Evolutionary conservation across 2,329 filamentous ascomycete species (phyloP).

Genomic region (Tolypocladium tundrense): DNA sequence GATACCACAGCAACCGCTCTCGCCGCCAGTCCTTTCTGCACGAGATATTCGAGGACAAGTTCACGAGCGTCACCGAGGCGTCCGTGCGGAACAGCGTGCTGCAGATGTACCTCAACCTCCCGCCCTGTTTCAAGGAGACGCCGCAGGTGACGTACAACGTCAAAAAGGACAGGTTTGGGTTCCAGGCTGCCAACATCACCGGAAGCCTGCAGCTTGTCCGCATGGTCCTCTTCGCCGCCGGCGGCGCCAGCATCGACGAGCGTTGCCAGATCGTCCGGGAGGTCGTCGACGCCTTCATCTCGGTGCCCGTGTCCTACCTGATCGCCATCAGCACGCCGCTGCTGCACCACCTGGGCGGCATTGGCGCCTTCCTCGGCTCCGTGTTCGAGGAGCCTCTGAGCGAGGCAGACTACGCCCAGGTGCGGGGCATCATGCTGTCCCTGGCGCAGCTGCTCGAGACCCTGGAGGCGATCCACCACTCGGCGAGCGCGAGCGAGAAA

Average conservation of each 20-base stretch:
- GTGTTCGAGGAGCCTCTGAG: conserved; percentile 20
- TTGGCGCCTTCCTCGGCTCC: conserved; percentile 22
- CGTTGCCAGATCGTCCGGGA: conserved; percentile 19
- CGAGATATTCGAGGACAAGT: conserved; percentile 11
- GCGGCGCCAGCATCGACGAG: conserved; percentile 15
- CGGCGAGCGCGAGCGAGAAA: conserved; percentile 11
- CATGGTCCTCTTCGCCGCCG: conserved; percentile 18
- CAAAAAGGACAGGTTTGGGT: conserved; percentile 19
- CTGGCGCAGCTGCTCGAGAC: conserved; percentile 20
- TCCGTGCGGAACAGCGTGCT: conserved; percentile 12
- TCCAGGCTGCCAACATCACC: conserved; percentile 25
- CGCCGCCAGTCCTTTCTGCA: conserved; percentile 7
- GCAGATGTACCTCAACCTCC: conserved; percentile 16
- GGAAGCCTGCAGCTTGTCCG: conserved; percentile 22
- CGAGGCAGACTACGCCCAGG: conserved; percentile 14
- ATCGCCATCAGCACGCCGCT: conserved; percentile 21
- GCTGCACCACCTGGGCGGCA: conserved; percentile 21
- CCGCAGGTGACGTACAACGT: conserved; percentile 14
- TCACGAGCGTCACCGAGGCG: conserved; percentile 7
- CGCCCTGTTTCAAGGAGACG: conserved; percentile 16
- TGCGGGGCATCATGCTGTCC: conserved; percentile 17
- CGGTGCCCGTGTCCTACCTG: conserved; percentile 8
- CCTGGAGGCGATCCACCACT: conserved; percentile 12
- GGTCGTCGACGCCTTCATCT: conserved; percentile 17
- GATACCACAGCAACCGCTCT: conserved; percentile 8